These are phyloP conservation scores for Clarireedia sp. DNA, from an alignment of 2,329 filamentous ascomycete species.

Conservation along the genomic window DNA sequence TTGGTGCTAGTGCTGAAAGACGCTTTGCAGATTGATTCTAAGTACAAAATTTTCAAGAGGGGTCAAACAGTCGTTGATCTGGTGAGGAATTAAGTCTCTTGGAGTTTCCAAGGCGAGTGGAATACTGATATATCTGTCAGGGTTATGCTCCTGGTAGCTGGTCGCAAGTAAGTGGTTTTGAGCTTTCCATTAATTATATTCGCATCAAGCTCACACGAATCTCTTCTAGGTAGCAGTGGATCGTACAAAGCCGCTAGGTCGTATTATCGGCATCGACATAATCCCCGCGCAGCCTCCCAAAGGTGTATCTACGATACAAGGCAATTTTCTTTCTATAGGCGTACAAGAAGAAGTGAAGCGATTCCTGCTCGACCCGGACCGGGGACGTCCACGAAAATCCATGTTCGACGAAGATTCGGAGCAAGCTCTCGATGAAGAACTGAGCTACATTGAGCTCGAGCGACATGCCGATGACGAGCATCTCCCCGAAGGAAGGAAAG, in stretches of 20 bases:
- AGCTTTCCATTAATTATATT: neutral
- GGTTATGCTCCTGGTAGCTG: conserved; percentile 71
- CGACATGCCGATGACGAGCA: conserved; percentile 32
- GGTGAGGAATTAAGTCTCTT: conserved; percentile 38
- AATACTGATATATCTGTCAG: conserved; percentile 31
- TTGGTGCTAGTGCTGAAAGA: neutral
- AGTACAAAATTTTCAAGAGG: conserved; percentile 67
- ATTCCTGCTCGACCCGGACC: conserved; percentile 60
- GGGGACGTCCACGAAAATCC: conserved; percentile 41
- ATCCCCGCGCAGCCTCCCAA: conserved; percentile 85
- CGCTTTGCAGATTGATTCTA: conserved; percentile 62
- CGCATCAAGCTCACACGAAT: neutral
- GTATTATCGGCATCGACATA: conserved; percentile 86
- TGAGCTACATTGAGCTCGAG: conserved; percentile 61
- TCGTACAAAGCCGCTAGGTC: conserved; percentile 65
- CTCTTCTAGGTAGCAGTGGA: conserved; percentile 65
- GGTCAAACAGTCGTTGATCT: conserved; percentile 88
- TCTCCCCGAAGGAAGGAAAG: conserved; percentile 11
- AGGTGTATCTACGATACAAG: conserved; percentile 91
- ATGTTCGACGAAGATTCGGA: conserved; percentile 5
- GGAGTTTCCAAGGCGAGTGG: neutral
- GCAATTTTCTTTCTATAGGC: conserved; percentile 72
- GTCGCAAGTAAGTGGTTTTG: conserved; percentile 47
- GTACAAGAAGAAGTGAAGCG: conserved; percentile 72
- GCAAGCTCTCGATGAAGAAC: neutral